Conservation (phyloP, 257 asterid genomes). For the Voacanga thouarsii region DNA sequence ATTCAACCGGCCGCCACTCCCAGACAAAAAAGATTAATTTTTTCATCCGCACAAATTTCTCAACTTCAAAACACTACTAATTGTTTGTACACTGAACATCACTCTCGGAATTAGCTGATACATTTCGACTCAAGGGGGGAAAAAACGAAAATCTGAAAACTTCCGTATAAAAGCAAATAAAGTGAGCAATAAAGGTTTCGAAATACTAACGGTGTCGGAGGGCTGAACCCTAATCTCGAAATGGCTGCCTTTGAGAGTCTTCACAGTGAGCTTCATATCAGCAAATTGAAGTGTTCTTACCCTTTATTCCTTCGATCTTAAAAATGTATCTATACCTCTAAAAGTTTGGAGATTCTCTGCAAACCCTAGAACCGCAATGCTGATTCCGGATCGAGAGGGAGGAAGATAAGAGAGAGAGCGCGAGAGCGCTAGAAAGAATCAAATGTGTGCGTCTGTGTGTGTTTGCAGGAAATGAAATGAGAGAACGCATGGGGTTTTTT, state of each 20-base stretch:
- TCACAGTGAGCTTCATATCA: conserved; percentile 90
- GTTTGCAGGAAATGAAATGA: not conserved
- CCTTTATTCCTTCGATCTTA: not conserved
- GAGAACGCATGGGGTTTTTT: not conserved
- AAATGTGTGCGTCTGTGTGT: not conserved
- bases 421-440: conserved; percentile 18
- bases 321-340: not conserved
- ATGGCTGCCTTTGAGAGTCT: conserved; percentile 92
- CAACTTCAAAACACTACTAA: not conserved
- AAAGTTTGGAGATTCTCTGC: not conserved
- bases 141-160: not conserved
- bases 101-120: not conserved
- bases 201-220: conserved; percentile 59
- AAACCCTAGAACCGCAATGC: conserved; percentile 12
- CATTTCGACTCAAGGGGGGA: not conserved
- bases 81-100: too few species aligned
- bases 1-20: not conserved
- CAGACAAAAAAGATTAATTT: too few species aligned
- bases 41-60: not conserved
- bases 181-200: not conserved
- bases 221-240: conserved; percentile 79
- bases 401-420: not conserved
- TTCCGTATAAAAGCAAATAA: not conserved
- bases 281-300: conserved; percentile 12
- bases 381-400: conserved; percentile 1